Evolutionary conservation across 2,329 filamentous ascomycete species (phyloP).

Genomic region (Colletotrichum endophyticum): DNA sequence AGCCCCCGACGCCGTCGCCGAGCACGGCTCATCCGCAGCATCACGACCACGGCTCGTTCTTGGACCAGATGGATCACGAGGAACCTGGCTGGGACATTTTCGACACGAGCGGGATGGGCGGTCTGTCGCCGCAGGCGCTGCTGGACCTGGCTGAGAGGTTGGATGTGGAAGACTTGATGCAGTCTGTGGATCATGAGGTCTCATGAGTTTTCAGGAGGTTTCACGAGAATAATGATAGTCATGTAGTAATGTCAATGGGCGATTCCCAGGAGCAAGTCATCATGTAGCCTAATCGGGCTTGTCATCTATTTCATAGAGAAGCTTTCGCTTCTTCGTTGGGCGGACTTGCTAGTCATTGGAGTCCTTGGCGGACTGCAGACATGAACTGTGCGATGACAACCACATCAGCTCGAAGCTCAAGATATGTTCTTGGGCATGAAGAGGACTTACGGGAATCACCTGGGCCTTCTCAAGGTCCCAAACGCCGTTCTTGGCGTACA

Average conservation of each 20-base stretch:
- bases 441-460: slow-evolving; percentile 22
- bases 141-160: slow-evolving; percentile 34
- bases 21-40: slow-evolving; percentile 5
- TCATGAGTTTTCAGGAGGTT: not conserved
- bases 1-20: slow-evolving; percentile 19
- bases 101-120: slow-evolving; percentile 33
- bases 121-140: slow-evolving; percentile 33
- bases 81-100: slow-evolving; percentile 34
- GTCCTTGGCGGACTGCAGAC: not conserved
- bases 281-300: fast-evolving
- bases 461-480: slow-evolving; percentile 28
- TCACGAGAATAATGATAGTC: not conserved
- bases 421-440: not conserved
- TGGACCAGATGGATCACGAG: slow-evolving; percentile 11
- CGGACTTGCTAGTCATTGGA: not conserved
- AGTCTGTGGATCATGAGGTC: slow-evolving; percentile 2
- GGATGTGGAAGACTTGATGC: slow-evolving; percentile 24
- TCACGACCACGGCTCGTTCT: slow-evolving; percentile 8
- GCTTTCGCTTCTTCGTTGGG: not conserved
- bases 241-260: not conserved
- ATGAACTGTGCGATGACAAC: not conserved
- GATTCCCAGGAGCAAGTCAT: not conserved
- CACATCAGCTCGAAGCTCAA: not conserved
- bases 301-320: not conserved
- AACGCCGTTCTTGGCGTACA: slow-evolving; percentile 25